A percentile compares a stretch with the other conserved stretches of the same genome.
phyloP scores from a whole-genome alignment of 306 rosid species.

The Quercus ilex region DNA sequence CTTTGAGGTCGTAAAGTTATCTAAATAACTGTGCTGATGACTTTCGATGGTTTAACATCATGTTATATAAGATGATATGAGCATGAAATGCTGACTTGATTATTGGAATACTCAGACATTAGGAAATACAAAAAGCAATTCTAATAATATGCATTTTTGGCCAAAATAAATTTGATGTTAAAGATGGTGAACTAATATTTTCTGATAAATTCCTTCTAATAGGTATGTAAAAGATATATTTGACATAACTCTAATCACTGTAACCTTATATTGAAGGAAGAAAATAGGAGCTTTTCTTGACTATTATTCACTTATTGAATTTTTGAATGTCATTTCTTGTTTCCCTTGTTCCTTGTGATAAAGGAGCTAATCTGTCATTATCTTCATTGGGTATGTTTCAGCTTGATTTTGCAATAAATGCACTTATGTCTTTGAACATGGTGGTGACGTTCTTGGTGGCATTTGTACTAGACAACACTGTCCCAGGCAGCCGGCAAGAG shows the following conservation, averaged over 20 bases:
- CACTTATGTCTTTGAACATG: conserved; percentile 87
- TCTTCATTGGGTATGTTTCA: conserved; percentile 28
- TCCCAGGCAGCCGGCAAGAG: conserved; percentile 75
- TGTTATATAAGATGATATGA: not conserved
- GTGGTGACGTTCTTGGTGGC: conserved; percentile 82
- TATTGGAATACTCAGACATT: not conserved
- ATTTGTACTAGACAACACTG: conserved; percentile 78
- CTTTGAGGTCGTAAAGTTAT: not conserved
- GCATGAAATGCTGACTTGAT: not conserved
- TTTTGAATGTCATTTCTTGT: not conserved
- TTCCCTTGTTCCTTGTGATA: not conserved
- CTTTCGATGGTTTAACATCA: not conserved
- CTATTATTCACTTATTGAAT: not conserved
- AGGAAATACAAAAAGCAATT: not conserved
- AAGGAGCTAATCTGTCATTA: conserved; percentile 29
- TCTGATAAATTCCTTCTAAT: too few species aligned
- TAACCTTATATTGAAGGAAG: too few species aligned
- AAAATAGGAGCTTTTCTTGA: not conserved
- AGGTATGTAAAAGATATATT: too few species aligned
- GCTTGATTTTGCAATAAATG: conserved; percentile 88
- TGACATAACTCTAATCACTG: too few species aligned
- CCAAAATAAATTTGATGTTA: too few species aligned
- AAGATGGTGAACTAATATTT: too few species aligned
- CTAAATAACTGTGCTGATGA: not conserved
- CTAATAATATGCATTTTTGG: not conserved